Percentiles rank a stretch among this genome's conserved stretches.
phyloP scores from a whole-genome alignment of 2,329 filamentous ascomycete genomes.

The Xylaria hypoxylon region DNA sequence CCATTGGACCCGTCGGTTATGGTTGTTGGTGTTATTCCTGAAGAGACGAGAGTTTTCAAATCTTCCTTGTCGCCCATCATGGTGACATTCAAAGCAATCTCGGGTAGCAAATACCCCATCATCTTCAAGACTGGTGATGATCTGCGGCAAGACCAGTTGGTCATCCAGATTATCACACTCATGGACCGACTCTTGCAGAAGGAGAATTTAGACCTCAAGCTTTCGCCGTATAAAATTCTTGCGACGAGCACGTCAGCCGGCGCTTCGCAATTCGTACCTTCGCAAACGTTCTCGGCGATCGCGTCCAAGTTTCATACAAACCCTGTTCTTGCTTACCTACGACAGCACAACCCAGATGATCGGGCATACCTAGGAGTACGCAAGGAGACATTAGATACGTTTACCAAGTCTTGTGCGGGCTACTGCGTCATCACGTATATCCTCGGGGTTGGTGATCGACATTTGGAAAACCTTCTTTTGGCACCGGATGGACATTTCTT shows the following conservation, averaged over 20 bases:
- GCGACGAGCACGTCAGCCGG: constrained; percentile 91
- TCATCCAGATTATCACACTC: constrained; percentile 95
- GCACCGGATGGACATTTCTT: constrained; percentile 94
- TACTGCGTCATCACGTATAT: constrained; percentile 99
- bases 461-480: constrained; percentile 93
- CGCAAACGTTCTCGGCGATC: constrained; percentile 84
- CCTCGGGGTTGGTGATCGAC: constrained; percentile 92
- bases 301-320: constrained; percentile 82
- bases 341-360: constrained; percentile 88
- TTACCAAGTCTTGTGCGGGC: constrained; percentile 93
- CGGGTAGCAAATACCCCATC: constrained; percentile 84
- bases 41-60: constrained; percentile 93
- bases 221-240: constrained; percentile 95
- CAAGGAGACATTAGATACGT: constrained; percentile 93
- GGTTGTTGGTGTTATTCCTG: constrained; percentile 82
- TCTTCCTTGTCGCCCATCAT: constrained; percentile 93
- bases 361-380: constrained; percentile 84
- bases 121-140: constrained; percentile 99
- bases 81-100: constrained; percentile 86
- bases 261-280: constrained; percentile 92
- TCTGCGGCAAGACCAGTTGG: constrained; percentile 93
- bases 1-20: constrained; percentile 87
- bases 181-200: constrained; percentile 97
- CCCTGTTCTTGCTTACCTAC: constrained; percentile 83
- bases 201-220: constrained; percentile 93